Percentiles rank a stretch among this genome's conserved stretches.
Conservation (phyloP, 306 rosid species). For the Pterocarpus santalinus region DNA sequence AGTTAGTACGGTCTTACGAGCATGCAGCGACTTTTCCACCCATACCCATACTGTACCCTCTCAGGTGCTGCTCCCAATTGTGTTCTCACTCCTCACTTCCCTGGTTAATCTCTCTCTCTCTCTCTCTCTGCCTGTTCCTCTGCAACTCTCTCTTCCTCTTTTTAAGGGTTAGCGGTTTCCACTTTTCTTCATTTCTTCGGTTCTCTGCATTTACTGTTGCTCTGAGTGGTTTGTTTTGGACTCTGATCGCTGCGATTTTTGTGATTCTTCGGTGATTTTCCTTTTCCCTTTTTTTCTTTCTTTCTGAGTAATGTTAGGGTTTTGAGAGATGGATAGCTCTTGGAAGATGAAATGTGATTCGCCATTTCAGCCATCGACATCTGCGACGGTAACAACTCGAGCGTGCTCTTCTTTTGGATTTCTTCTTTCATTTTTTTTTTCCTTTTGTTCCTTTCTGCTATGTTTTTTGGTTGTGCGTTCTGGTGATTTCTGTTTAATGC, state of each 20-base stretch:
- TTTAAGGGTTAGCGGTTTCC: conserved; percentile 9
- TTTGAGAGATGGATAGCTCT: conserved; percentile 32
- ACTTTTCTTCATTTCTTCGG: background rate
- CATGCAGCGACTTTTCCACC: background rate
- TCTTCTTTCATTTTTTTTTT: background rate
- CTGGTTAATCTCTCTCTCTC: background rate
- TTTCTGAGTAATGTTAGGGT: conserved; percentile 21
- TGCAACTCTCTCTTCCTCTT: background rate
- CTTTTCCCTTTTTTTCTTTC: background rate
- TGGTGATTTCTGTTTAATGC: background rate
- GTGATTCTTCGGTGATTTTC: background rate
- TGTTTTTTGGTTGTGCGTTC: background rate
- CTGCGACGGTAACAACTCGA: conserved; percentile 27
- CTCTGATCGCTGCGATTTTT: conserved; percentile 1
- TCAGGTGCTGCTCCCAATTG: conserved; percentile 27
- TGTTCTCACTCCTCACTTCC: conserved; percentile 6
- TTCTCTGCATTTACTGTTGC: background rate
- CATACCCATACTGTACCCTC: background rate
- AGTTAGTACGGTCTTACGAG: background rate
- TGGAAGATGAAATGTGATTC: conserved; percentile 41
- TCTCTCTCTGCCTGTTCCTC: conserved; percentile 4
- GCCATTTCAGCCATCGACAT: conserved; percentile 36
- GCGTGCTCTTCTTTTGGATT: background rate
- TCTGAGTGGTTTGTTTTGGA: background rate
- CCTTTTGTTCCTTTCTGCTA: background rate